Conservation (phyloP, 2,329 filamentous ascomycete genomes). For the Colletotrichum spinosum region DNA sequence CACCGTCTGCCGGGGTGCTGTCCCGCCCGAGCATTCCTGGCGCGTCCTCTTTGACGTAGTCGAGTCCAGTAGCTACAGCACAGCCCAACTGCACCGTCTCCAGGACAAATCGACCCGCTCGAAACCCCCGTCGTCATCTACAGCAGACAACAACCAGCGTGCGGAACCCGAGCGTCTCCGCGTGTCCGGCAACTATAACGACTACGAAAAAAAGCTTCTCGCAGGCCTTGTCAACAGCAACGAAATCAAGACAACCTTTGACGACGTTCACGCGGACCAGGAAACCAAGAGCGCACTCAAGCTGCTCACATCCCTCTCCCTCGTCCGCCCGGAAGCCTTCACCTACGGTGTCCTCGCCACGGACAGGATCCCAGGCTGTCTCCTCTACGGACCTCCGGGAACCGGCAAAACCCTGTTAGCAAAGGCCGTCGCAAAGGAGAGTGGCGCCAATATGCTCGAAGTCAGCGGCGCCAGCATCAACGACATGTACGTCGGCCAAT, state of each 20-base stretch:
- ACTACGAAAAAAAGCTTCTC: conserved; percentile 86
- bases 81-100: conserved; percentile 19
- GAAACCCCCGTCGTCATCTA: conserved; percentile 38
- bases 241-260: conserved; percentile 87
- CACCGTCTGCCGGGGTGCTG: conserved; percentile 32
- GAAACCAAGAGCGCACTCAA: conserved; percentile 91
- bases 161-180: conserved; percentile 36
- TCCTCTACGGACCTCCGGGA: conserved; percentile 89
- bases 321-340: conserved; percentile 93
- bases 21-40: conserved; percentile 20
- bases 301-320: conserved; percentile 86
- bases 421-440: conserved; percentile 76
- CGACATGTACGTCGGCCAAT: conserved; percentile 96
- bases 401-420: conserved; percentile 79
- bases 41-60: conserved; percentile 39
- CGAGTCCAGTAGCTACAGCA: conserved; percentile 35
- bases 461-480: conserved; percentile 92
- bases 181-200: conserved; percentile 64
- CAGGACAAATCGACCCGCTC: conserved; percentile 25
- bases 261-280: conserved; percentile 83
- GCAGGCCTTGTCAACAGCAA: conserved; percentile 84
- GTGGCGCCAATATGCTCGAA: conserved; percentile 81
- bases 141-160: conserved; percentile 18
- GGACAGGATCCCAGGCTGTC: conserved; percentile 89
- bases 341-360: conserved; percentile 92